phyloP scores from a whole-genome alignment of 192 early-diverging fungal species.

The Glomus cerebriforme region DNA sequence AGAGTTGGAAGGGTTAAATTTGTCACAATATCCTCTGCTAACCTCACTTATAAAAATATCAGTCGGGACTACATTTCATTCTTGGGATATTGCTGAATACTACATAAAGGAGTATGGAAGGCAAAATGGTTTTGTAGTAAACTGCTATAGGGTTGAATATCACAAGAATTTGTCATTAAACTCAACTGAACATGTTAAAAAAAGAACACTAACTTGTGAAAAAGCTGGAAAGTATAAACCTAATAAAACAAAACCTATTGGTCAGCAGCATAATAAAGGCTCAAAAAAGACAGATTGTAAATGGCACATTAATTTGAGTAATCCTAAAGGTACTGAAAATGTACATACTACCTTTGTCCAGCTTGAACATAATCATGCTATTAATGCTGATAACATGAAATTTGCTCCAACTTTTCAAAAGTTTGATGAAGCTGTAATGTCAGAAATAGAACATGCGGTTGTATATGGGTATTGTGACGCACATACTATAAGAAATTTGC shows the following conservation, averaged over 20 bases:
- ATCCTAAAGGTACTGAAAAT: not conserved
- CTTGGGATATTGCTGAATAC: not conserved
- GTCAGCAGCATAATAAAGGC: too few species aligned
- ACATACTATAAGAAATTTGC: not conserved
- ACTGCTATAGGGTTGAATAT: conserved; percentile 7
- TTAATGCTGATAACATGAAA: not conserved
- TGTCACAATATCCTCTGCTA: too few species aligned
- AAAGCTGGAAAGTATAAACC: too few species aligned
- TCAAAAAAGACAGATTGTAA: too few species aligned
- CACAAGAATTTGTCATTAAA: not conserved
- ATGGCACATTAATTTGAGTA: too few species aligned
- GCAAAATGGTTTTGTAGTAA: not conserved
- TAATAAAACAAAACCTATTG: not conserved
- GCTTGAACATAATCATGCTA: too few species aligned
- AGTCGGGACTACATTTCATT: not conserved
- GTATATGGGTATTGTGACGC: not conserved
- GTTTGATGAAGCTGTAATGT: not conserved
- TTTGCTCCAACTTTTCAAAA: not conserved
- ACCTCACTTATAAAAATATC: too few species aligned
- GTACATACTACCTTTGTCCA: not conserved
- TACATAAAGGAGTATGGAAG: not conserved
- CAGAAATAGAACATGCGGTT: not conserved
- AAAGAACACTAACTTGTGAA: too few species aligned
- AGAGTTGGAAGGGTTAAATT: too few species aligned
- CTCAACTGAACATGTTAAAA: too few species aligned